phyloP scores from a whole-genome alignment of 2,329 filamentous ascomycete species.

The Colletotrichum sp. region DNA sequence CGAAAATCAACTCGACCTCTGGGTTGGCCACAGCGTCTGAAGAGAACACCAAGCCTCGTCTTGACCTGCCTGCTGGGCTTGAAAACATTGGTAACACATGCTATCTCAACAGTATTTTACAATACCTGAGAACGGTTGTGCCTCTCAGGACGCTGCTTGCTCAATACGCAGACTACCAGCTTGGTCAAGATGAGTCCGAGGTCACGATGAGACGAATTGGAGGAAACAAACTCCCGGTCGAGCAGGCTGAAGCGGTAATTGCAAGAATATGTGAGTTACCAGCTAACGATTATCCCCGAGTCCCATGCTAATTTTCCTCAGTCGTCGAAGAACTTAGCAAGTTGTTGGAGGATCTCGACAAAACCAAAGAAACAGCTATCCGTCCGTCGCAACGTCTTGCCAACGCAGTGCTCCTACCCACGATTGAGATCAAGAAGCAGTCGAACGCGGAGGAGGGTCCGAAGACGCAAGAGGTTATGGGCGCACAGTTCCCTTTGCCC shows the following conservation, averaged over 20 bases:
- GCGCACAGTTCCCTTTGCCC: conserved; percentile 28
- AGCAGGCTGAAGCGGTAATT: conserved; percentile 63
- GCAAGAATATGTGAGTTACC: conserved; percentile 74
- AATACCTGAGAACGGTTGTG: conserved; percentile 91
- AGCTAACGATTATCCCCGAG: conserved; percentile 33
- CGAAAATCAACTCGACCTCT: not conserved
- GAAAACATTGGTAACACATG: conserved; percentile 97
- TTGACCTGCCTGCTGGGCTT: conserved; percentile 78
- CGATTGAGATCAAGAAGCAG: not conserved
- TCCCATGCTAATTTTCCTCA: conserved; percentile 48
- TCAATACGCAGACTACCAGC: conserved; percentile 73
- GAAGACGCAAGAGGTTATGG: conserved; percentile 19
- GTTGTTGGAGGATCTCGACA: conserved; percentile 75
- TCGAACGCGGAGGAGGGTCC: not conserved
- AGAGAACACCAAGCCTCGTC: conserved; percentile 20
- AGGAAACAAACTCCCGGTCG: conserved; percentile 60
- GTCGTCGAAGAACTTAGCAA: conserved; percentile 76
- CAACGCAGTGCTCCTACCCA: conserved; percentile 74
- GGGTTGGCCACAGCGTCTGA: not conserved
- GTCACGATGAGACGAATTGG: conserved; percentile 75
- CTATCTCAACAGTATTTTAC: conserved; percentile 94
- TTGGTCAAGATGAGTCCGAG: conserved; percentile 68
- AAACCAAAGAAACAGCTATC: conserved; percentile 65
- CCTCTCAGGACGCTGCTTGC: conserved; percentile 82
- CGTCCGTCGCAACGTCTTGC: conserved; percentile 79